These are phyloP conservation scores for Dioscorea cayenensis DNA, from an alignment of 116 monocot species.

Conservation along the genomic window DNA sequence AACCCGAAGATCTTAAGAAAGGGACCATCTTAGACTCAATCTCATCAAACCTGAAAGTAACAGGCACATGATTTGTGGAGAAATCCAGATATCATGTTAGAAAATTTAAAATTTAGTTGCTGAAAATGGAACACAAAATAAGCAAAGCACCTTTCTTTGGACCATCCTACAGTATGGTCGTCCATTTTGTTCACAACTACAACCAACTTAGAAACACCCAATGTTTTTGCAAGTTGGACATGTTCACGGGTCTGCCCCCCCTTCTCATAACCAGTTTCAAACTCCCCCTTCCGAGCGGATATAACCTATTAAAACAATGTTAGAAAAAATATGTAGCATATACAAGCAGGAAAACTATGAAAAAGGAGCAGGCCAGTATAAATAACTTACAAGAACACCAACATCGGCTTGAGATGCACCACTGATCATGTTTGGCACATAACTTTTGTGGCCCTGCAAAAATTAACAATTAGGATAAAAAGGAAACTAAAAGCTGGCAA, in stretches of 20 bases:
- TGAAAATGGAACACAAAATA: background rate
- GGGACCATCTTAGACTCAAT: conserved; percentile 90
- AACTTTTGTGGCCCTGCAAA: conserved; percentile 93
- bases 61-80: conserved; percentile 1
- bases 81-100: background rate
- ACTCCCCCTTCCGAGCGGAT: conserved; percentile 98
- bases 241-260: conserved; percentile 97
- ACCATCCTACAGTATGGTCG: conserved; percentile 85
- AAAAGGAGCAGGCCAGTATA: background rate
- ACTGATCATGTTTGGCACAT: conserved; percentile 99
- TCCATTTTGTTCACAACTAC: conserved; percentile 99
- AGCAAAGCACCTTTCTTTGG: conserved; percentile 68
- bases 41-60: conserved; percentile 57
- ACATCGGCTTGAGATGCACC: conserved; percentile 99
- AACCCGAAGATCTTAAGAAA: conserved; percentile 77
- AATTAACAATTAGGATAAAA: background rate
- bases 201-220: conserved; percentile 87
- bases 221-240: conserved; percentile 91
- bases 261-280: conserved; percentile 98
- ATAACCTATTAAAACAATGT: conserved; percentile 49
- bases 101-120: background rate
- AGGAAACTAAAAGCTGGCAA: too few relatives aligned
- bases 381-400: conserved; percentile 65
- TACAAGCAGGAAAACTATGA: background rate
- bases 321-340: background rate